Evolutionary conservation across 805 yeast species (phyloP).

Genomic region (Ogataea dorogensis): DNA sequence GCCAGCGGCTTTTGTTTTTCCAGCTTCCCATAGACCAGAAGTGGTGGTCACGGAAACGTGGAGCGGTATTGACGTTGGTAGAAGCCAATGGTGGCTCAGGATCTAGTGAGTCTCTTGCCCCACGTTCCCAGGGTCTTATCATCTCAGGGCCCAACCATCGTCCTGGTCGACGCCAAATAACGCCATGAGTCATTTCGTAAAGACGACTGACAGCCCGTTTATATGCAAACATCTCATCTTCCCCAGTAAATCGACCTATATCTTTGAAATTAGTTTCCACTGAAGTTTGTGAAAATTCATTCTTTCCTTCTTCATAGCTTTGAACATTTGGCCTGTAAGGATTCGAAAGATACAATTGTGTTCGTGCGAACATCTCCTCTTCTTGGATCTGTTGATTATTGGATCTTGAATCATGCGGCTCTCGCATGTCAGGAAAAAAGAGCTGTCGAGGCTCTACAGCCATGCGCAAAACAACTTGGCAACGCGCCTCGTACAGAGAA

Average conservation of each 20-base stretch:
- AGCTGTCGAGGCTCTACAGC: constrained; percentile 50
- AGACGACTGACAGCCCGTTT: constrained; percentile 68
- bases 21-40: constrained; percentile 71
- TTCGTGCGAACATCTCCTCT: constrained; percentile 68
- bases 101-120: background rate
- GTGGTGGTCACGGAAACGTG: constrained; percentile 44
- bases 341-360: constrained; percentile 54
- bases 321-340: constrained; percentile 73
- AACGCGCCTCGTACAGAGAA: constrained; percentile 66
- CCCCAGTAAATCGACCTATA: constrained; percentile 63
- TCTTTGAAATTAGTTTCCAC: constrained; percentile 42
- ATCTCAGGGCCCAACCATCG: constrained; percentile 53
- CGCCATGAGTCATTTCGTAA: constrained; percentile 36
- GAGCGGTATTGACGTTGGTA: constrained; percentile 30
- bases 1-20: constrained; percentile 46
- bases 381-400: constrained; percentile 47
- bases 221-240: constrained; percentile 73
- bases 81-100: constrained; percentile 8
- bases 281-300: constrained; percentile 30
- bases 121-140: constrained; percentile 62
- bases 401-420: constrained; percentile 10
- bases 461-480: constrained; percentile 53
- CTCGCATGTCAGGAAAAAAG: constrained; percentile 56
- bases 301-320: constrained; percentile 52
- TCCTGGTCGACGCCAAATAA: constrained; percentile 45